Base-by-base conservation (phyloP, 129 eudicot species). In the Flaveria trinervia region DNA sequence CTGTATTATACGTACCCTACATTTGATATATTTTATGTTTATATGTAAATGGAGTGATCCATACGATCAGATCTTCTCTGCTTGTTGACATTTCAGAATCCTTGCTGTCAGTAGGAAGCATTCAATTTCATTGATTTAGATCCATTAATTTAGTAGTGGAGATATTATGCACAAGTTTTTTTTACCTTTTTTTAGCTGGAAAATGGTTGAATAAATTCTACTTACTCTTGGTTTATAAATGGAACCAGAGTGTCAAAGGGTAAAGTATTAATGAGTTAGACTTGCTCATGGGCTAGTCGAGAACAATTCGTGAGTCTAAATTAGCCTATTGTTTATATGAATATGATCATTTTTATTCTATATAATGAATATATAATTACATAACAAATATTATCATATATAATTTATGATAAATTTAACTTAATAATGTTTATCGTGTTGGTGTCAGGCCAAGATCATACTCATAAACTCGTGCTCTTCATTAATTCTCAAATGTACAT, bases 91-190 rank as follows among this genome's bases (percentile, higher is more conserved):
- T 70, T 84, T 79, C 45, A 54, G 55, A 79, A 75, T 84, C 80
- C 77, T 75, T 65, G 67, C 75, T 84, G 87, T 84, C 78, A 75
- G 82, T 70, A 65, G 51, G 65, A 26, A 75, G 78, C 67, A 79
- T 74, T 74, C 60, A 79, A 57, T 79, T 62, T 30, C 84, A 79
- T 70, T 68, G 49, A 43, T 83, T 52, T 52, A 76, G 86, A 78
- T 70, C 76, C 76, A 57, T 70, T 28, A 28, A 28, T 28, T 69
- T 44, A 56, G 59, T 78, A 69, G 70, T 69, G 49, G 60, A 57
- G 23, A 69, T 69, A 55, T 70, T 69, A 56, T 44, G 68, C 44
- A 62, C 11, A 26, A 25, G 44, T 62, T 25, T 62, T 44, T 45
- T 45, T 45, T 9, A 2, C 12, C 4, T 25, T 28, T 61, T 26